Conservation (phyloP, 169 alveolate genomes). For the Cystoisospora suis region DNA sequence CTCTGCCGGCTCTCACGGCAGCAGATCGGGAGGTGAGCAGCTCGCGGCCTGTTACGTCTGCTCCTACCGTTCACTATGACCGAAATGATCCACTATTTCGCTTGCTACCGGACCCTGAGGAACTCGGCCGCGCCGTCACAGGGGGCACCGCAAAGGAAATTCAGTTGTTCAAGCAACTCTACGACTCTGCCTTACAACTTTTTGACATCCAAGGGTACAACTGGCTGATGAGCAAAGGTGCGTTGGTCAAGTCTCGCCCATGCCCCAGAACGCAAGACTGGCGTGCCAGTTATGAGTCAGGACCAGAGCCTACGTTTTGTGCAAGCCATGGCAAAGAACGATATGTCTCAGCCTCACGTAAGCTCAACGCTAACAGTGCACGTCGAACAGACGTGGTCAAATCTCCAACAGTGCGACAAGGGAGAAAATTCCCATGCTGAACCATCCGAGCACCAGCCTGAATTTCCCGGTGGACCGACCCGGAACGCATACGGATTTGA, state of each 20-base stretch:
- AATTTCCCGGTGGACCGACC: conserved; percentile 76
- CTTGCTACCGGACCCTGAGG: conserved; percentile 51
- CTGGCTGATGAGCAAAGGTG: conserved; percentile 68
- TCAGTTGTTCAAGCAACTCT: conserved; percentile 51
- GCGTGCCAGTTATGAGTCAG: conserved; percentile 54
- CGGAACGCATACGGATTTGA: conserved; percentile 71
- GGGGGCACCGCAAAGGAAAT: conserved; percentile 38
- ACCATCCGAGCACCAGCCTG: conserved; percentile 7
- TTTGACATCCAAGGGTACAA: conserved; percentile 75
- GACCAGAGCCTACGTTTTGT: conserved; percentile 48
- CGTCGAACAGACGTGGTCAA: too few species aligned
- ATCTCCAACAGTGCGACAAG: neutral
- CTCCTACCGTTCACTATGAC: neutral
- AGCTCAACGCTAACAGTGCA: neutral
- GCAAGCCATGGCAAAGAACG: conserved; percentile 52
- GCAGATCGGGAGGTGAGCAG: neutral
- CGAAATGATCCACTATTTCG: neutral
- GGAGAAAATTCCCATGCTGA: conserved; percentile 22
- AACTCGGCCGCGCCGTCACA: conserved; percentile 19
- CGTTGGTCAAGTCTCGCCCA: neutral
- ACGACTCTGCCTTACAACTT: conserved; percentile 66
- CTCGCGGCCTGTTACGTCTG: neutral
- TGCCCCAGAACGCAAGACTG: neutral
- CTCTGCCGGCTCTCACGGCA: neutral
- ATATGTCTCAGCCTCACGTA: conserved; percentile 68